Conservation (phyloP, 805 yeast species). For the Candida sanyiensis region DNA sequence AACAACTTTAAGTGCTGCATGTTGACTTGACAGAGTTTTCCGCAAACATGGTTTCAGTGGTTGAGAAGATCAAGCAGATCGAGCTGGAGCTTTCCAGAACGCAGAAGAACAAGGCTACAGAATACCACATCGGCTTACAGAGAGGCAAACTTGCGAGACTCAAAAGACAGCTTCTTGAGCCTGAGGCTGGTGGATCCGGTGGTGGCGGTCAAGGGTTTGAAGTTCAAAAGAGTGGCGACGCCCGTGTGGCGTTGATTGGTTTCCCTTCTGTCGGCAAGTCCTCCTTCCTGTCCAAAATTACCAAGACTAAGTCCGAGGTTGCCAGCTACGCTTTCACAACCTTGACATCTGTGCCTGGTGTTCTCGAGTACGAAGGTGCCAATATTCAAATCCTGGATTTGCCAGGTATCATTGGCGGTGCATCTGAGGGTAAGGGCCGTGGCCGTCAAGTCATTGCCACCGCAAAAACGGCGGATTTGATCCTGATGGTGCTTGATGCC, state of each 20-base stretch:
- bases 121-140: conserved; percentile 88
- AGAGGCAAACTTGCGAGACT: conserved; percentile 93
- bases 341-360: conserved; percentile 94
- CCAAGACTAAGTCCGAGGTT: conserved; percentile 90
- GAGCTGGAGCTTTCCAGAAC: conserved; percentile 86
- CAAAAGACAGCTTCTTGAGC: conserved; percentile 86
- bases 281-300: conserved; percentile 79
- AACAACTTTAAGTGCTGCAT: not conserved
- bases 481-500: conserved; percentile 91
- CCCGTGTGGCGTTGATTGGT: conserved; percentile 91
- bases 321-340: conserved; percentile 96
- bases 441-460: conserved; percentile 97
- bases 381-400: conserved; percentile 96
- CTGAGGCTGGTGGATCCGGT: conserved; percentile 63
- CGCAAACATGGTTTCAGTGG: conserved; percentile 12
- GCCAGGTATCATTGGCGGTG: conserved; percentile 96
- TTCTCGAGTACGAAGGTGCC: conserved; percentile 90
- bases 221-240: conserved; percentile 93
- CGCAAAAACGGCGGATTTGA: conserved; percentile 89
- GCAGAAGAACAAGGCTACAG: conserved; percentile 96
- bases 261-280: conserved; percentile 98
- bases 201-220: conserved; percentile 83
- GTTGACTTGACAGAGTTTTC: no score
- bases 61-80: conserved; percentile 78
- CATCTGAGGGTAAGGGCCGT: conserved; percentile 95